Conservation (phyloP, 1,139 yeast species). For the Candida dubliniensis region DNA sequence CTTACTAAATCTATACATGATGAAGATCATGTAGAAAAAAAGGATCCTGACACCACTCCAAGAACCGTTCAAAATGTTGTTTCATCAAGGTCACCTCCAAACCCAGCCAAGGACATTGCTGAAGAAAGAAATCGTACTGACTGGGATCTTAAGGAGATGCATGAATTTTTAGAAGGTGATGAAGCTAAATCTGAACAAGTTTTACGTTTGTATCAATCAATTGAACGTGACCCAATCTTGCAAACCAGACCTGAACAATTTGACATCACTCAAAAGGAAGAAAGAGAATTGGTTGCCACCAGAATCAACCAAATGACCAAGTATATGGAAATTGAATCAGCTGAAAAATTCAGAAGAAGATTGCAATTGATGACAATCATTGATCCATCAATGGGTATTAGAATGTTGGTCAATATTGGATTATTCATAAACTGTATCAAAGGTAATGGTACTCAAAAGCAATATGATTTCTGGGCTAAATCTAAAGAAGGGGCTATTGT, state of each 20-base stretch:
- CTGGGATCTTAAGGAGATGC: slow-evolving; percentile 46
- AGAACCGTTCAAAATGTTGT: slow-evolving; percentile 11
- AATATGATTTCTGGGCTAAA: slow-evolving; percentile 69
- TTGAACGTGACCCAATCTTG: slow-evolving; percentile 52
- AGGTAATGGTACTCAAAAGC: slow-evolving; percentile 55
- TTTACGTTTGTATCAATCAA: slow-evolving; percentile 37
- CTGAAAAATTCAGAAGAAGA: slow-evolving; percentile 37
- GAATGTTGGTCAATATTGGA: slow-evolving; percentile 54
- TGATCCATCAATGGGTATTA: slow-evolving; percentile 51
- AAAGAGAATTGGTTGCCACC: slow-evolving; percentile 43
- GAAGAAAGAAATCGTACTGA: slow-evolving; percentile 17
- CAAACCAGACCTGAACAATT: slow-evolving; percentile 38
- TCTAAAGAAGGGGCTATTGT: slow-evolving; percentile 68
- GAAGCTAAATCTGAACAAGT: slow-evolving; percentile 35
- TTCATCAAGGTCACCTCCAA: slow-evolving; percentile 13
- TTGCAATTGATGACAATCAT: slow-evolving; percentile 42
- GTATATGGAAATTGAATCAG: slow-evolving; percentile 45
- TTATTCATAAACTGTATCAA: slow-evolving; percentile 46
- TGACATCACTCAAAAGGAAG: slow-evolving; percentile 41
- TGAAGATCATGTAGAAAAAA: slow-evolving; percentile 6
- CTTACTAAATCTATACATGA: slow-evolving; percentile 4
- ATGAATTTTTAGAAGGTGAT: slow-evolving; percentile 48
- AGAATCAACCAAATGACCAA: slow-evolving; percentile 45
- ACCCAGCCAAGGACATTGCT: slow-evolving; percentile 14
- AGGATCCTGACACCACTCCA: slow-evolving; percentile 13